These are phyloP conservation scores for Lactarius hengduanensis DNA, from an alignment of 768 basidiomycete species.

Conservation along the genomic window DNA sequence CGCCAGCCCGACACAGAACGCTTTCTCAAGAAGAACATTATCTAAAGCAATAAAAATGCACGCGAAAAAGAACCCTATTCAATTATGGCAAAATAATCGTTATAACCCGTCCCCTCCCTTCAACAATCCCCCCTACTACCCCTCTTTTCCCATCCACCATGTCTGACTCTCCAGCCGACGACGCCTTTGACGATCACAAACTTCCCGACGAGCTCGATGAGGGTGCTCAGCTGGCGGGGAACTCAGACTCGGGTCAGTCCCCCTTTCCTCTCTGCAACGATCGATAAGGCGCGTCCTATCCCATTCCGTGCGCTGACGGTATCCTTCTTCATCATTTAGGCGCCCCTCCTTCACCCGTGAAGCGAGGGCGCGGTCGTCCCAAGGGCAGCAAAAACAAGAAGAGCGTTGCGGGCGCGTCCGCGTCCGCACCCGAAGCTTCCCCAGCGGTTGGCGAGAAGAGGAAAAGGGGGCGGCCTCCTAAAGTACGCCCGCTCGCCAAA, in stretches of 20 bases:
- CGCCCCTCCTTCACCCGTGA: conserved; percentile 44
- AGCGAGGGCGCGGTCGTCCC: conserved; percentile 85
- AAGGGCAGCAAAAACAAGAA: conserved; percentile 84
- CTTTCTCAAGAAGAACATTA: conserved; percentile 36
- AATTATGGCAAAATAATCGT: conserved; percentile 39
- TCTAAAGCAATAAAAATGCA: conserved; percentile 49
- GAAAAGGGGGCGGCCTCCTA: conserved; percentile 52
- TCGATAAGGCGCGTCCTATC: conserved; percentile 31
- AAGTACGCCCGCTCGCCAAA: conserved; percentile 38
- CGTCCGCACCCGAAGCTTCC: conserved; percentile 32
- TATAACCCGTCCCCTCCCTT: conserved; percentile 61
- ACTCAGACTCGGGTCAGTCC: conserved; percentile 34
- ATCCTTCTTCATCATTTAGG: conserved; percentile 37
- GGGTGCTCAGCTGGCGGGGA: conserved; percentile 44
- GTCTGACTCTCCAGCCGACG: conserved; percentile 62
- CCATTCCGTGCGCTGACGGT: conserved; percentile 22
- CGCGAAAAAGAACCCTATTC: conserved; percentile 69
- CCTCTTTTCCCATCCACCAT: conserved; percentile 40
- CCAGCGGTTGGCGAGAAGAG: conserved; percentile 40
- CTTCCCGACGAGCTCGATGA: conserved; percentile 58
- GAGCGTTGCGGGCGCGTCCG: conserved; percentile 37
- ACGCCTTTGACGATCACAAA: conserved; percentile 53
- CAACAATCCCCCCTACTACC: conserved; percentile 38
- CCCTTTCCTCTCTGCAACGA: conserved; percentile 12
- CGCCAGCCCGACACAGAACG: conserved; percentile 28